These are phyloP conservation scores for Talaromyces sp. DNA, from an alignment of 2,329 filamentous ascomycete genomes.

Conservation along the genomic window DNA sequence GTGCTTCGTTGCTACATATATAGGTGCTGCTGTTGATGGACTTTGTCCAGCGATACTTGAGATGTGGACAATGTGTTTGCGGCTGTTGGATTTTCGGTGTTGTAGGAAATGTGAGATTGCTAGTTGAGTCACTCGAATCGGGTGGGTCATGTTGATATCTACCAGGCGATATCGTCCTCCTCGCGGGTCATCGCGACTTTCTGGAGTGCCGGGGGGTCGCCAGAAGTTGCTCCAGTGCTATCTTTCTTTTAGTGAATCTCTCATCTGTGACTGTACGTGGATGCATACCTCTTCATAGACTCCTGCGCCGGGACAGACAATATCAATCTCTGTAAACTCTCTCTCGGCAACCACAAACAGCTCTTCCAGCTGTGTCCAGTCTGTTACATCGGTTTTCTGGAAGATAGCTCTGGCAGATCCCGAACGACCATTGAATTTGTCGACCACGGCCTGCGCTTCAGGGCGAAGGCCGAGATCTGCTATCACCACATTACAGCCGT, in stretches of 20 bases:
- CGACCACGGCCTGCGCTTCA: constrained; percentile 39
- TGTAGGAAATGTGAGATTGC: constrained; percentile 47
- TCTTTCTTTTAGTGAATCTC: neutral
- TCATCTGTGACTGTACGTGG: neutral
- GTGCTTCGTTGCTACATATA: constrained; percentile 49
- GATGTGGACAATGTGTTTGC: constrained; percentile 45
- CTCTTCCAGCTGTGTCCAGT: constrained; percentile 46
- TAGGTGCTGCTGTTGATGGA: constrained; percentile 35
- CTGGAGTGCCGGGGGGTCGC: constrained; percentile 41
- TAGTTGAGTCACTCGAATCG: constrained; percentile 48
- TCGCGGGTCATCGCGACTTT: constrained; percentile 38
- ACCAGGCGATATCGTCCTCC: constrained; percentile 42
- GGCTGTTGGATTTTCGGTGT: constrained; percentile 23
- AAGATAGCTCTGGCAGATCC: constrained; percentile 36
- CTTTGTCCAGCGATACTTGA: constrained; percentile 46
- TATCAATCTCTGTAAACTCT: constrained; percentile 45
- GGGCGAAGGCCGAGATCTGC: constrained; percentile 43
- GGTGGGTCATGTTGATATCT: constrained; percentile 51
- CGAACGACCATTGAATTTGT: constrained; percentile 29
- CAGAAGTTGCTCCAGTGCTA: constrained; percentile 49
- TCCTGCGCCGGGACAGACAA: constrained; percentile 46
- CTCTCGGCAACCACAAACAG: constrained; percentile 47
- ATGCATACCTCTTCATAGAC: constrained; percentile 40
- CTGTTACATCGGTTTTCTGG: constrained; percentile 45
- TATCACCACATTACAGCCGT: constrained; percentile 44